These are phyloP conservation scores for Daldinia caldariorum DNA, from an alignment of 495 filamentous ascomycete species.

Conservation along the genomic window DNA sequence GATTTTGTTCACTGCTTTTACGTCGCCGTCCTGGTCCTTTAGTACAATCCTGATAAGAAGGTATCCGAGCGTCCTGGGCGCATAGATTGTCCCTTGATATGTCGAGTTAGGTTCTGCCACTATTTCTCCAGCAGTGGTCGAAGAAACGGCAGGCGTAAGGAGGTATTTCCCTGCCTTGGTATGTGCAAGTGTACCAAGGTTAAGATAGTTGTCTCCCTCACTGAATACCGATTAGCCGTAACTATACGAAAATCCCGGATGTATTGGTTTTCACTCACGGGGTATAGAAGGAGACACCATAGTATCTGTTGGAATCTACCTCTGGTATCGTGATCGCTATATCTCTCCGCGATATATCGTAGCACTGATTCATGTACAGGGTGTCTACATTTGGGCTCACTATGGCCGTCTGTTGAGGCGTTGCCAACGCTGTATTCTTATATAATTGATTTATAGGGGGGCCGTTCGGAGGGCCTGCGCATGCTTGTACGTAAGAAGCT, in stretches of 20 bases:
- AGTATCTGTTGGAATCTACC: conserved; percentile 1
- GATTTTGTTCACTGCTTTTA: conserved; percentile 12
- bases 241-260: not conserved
- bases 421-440: not conserved
- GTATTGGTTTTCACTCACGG: not conserved
- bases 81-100: conserved; percentile 29
- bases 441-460: not conserved
- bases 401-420: not conserved
- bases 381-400: conserved; percentile 7
- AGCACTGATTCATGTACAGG: conserved; percentile 2
- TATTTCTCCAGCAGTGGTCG: conserved; percentile 2
- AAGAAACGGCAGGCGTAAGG: not conserved
- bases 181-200: conserved; percentile 1
- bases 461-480: not conserved
- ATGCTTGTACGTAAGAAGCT: too few relatives aligned
- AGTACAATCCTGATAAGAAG: conserved; percentile 21
- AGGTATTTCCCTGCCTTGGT: conserved; percentile 7
- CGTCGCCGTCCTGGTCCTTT: conserved; percentile 18
- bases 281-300: conserved; percentile 1
- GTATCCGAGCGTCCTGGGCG: conserved; percentile 29
- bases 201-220: not conserved
- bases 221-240: not conserved
- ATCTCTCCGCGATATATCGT: conserved; percentile 3
- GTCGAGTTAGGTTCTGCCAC: not conserved
- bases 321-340: not conserved